phyloP scores from a whole-genome alignment of 129 eudicot species.

The Escallonia herrerae region DNA sequence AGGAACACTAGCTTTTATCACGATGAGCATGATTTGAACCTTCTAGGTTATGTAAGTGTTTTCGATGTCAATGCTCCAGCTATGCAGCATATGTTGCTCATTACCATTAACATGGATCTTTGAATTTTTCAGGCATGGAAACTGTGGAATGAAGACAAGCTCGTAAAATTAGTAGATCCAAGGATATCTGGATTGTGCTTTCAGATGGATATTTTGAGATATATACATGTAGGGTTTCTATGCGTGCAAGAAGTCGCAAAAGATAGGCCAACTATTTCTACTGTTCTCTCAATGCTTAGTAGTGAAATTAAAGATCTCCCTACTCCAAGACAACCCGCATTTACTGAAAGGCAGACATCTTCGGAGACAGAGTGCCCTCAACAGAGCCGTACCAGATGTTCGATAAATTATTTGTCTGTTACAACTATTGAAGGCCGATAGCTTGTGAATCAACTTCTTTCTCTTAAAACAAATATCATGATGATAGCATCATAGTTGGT shows the following conservation, averaged over 20 bases:
- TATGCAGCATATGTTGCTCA: background rate
- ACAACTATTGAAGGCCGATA: too few relatives aligned
- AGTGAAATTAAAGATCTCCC: constrained; percentile 6
- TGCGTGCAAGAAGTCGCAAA: constrained; percentile 17
- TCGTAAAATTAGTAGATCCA: constrained; percentile 2
- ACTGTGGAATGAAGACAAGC: constrained; percentile 12
- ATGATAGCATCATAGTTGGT: too few relatives aligned
- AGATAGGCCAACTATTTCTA: constrained; percentile 16
- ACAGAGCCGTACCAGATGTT: background rate
- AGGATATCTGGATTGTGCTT: background rate
- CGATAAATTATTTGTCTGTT: too few relatives aligned
- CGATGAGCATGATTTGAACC: background rate
- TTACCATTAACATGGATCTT: background rate
- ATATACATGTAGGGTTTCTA: constrained; percentile 16
- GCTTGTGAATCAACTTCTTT: background rate
- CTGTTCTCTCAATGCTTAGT: constrained; percentile 9
- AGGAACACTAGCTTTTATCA: constrained; percentile 9
- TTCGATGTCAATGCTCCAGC: background rate
- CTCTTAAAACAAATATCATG: too few relatives aligned
- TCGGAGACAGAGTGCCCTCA: background rate
- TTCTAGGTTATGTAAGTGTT: constrained; percentile 12
- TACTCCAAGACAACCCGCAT: constrained; percentile 2
- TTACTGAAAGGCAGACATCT: background rate
- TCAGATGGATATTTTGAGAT: background rate
- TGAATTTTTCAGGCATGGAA: constrained; percentile 18